phyloP scores from a whole-genome alignment of 2,329 filamentous ascomycete species.

The Cladosporium sp. region DNA sequence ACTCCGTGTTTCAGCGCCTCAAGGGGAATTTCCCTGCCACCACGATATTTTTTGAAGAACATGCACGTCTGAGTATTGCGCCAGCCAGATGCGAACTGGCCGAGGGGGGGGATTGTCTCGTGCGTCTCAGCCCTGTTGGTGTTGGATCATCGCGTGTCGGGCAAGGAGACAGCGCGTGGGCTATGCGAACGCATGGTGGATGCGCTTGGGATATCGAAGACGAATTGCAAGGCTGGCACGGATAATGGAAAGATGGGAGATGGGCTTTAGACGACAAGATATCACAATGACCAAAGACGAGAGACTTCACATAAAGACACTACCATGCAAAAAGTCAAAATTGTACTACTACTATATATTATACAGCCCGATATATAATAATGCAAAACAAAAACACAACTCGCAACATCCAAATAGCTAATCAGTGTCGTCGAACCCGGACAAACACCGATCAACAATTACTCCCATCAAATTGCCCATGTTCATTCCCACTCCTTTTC shows the following conservation, averaged over 20 bases:
- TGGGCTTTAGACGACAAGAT: background rate
- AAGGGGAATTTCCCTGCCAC: slow-evolving; percentile 11
- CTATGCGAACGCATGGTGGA: slow-evolving; percentile 3
- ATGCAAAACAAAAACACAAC: background rate
- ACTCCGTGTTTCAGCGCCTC: slow-evolving; percentile 6
- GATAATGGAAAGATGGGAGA: background rate
- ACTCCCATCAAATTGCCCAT: background rate
- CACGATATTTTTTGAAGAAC: slow-evolving; percentile 8
- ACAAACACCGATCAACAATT: background rate
- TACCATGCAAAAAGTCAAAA: background rate
- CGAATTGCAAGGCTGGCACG: background rate
- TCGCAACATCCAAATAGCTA: background rate
- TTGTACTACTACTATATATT: slow-evolving; percentile 15
- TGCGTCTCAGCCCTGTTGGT: background rate
- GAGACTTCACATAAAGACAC: background rate
- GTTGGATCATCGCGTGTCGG: background rate
- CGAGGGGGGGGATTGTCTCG: background rate
- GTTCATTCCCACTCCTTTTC: background rate
- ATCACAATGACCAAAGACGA: background rate
- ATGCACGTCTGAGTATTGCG: slow-evolving; percentile 10
- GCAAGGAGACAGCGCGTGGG: background rate
- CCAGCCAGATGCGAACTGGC: background rate
- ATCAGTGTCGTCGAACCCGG: background rate
- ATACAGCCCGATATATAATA: slow-evolving; percentile 3
- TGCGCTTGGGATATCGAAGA: background rate